A percentile compares a stretch with the other conserved stretches of the same genome.
phyloP scores from a whole-genome alignment of 441 rosid species.

The Adansonia rubrostipa region DNA sequence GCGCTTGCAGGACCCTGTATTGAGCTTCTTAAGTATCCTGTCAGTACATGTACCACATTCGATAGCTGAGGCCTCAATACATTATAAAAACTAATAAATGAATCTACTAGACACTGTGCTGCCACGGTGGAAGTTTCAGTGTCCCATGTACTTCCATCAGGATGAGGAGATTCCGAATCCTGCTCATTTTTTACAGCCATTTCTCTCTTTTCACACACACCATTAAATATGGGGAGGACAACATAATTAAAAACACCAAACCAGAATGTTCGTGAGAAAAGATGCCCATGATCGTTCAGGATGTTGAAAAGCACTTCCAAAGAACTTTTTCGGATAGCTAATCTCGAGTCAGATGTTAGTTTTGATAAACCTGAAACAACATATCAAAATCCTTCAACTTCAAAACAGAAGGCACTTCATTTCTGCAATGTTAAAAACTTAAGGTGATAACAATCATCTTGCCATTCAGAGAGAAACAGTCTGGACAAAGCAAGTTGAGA shows the following conservation, averaged over 20 bases:
- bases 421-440: not conserved
- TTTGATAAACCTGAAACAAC: constrained; percentile 80
- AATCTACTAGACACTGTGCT: constrained; percentile 72
- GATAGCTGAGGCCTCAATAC: constrained; percentile 67
- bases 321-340: constrained; percentile 85
- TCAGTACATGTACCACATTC: constrained; percentile 65
- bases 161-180: constrained; percentile 50
- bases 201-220: constrained; percentile 53
- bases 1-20: constrained; percentile 85
- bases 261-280: constrained; percentile 81
- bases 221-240: constrained; percentile 70
- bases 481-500: constrained; percentile 4
- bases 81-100: constrained; percentile 63
- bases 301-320: constrained; percentile 95
- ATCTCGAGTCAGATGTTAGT: constrained; percentile 83
- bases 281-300: constrained; percentile 93
- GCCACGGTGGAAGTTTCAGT: constrained; percentile 81
- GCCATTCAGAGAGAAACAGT: not conserved
- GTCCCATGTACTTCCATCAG: constrained; percentile 72
- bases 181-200: constrained; percentile 46
- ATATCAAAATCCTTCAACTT: constrained; percentile 19
- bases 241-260: constrained; percentile 61
- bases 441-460: constrained; percentile 3
- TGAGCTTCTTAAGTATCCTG: constrained; percentile 77
- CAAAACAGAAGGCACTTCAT: constrained; percentile 3